These are phyloP conservation scores for Neopestalotiopsis sp. DNA, from an alignment of 2,329 filamentous ascomycete genomes.

Conservation along the genomic window DNA sequence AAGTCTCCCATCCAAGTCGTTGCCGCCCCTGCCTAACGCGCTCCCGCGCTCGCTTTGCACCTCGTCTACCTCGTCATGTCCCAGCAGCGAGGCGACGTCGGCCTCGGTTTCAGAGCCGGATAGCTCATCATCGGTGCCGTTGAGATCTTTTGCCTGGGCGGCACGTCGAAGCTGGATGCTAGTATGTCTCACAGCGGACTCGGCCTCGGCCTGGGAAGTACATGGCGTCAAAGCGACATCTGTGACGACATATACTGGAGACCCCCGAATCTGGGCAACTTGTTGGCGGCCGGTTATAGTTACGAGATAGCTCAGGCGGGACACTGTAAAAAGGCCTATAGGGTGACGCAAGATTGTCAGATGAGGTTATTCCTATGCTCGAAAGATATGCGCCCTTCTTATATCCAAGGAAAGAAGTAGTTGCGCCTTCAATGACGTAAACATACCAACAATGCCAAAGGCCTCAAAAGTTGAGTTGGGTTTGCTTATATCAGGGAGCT, in stretches of 20 bases:
- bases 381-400: neutral
- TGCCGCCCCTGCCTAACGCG: constrained; percentile 22
- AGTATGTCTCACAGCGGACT: constrained; percentile 71
- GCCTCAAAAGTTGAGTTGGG: constrained; percentile 60
- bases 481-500: constrained; percentile 47
- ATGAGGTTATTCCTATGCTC: neutral
- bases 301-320: constrained; percentile 81
- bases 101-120: constrained; percentile 50
- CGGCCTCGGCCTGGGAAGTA: constrained; percentile 75
- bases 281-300: constrained; percentile 86
- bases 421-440: constrained; percentile 1
- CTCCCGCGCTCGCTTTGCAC: constrained; percentile 32
- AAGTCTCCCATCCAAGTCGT: constrained; percentile 31
- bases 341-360: constrained; percentile 18
- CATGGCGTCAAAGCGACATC: constrained; percentile 92
- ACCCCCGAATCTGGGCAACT: constrained; percentile 84
- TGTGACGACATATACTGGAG: constrained; percentile 83
- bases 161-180: constrained; percentile 45
- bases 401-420: neutral
- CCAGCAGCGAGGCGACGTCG: constrained; percentile 46
- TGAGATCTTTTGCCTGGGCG: constrained; percentile 24
- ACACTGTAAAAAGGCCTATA: constrained; percentile 81
- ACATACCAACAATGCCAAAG: constrained; percentile 62
- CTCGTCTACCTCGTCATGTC: constrained; percentile 36
- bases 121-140: constrained; percentile 24